Evolutionary conservation across 2,329 filamentous ascomycete species (phyloP).

Genomic region (Colletotrichum orbiculare): DNA sequence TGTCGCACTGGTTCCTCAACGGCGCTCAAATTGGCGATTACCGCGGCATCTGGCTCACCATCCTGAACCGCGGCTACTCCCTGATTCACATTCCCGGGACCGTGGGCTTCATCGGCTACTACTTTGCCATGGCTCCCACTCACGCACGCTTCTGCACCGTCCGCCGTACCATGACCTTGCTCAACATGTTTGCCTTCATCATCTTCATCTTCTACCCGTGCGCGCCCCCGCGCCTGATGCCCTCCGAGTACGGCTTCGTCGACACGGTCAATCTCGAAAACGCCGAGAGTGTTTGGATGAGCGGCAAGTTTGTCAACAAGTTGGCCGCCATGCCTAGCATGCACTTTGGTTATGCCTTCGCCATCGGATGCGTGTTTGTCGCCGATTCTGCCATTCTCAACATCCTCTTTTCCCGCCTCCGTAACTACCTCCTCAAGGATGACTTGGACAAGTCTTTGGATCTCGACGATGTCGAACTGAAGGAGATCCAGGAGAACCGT

Average conservation of each 20-base stretch:
- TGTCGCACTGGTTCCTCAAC: conserved; percentile 66
- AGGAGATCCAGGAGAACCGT: conserved; percentile 38
- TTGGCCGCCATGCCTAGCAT: conserved; percentile 68
- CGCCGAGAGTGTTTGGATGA: conserved; percentile 74
- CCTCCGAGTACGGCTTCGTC: conserved; percentile 68
- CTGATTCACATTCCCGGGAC: conserved; percentile 71
- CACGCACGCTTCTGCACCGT: conserved; percentile 49
- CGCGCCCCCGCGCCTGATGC: conserved; percentile 72
- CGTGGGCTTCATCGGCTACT: conserved; percentile 72
- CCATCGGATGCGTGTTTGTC: conserved; percentile 63
- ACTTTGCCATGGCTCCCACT: conserved; percentile 66
- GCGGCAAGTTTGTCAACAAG: conserved; percentile 67
- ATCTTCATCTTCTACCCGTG: conserved; percentile 73
- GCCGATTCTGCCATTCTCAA: conserved; percentile 62
- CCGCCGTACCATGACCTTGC: conserved; percentile 62
- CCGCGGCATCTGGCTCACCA: conserved; percentile 52
- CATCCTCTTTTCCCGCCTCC: conserved; percentile 43
- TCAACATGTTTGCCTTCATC: conserved; percentile 69
- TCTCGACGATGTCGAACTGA: conserved; percentile 37
- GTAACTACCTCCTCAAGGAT: conserved; percentile 31
- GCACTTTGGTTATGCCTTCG: conserved; percentile 67
- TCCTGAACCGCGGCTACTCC: conserved; percentile 69
- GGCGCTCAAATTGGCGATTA: conserved; percentile 33
- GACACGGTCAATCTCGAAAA: conserved; percentile 66
- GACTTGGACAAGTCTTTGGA: conserved; percentile 34